Conservation (phyloP, 1,139 yeast species). For the Taiozyma sp. region DNA sequence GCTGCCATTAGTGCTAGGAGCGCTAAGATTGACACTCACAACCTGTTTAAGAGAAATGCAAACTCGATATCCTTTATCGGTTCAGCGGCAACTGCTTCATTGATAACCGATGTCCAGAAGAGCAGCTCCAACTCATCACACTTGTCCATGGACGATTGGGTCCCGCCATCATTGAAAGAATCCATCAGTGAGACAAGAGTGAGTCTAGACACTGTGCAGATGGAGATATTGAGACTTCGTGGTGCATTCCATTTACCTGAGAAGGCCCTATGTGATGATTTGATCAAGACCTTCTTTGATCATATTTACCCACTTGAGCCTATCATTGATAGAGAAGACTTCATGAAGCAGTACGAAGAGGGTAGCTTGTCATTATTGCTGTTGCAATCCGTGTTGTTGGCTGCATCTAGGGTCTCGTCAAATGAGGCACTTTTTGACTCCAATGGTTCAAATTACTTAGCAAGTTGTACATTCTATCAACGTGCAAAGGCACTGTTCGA, state of each 20-base stretch:
- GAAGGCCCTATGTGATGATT: conserved; percentile 52
- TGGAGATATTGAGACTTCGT: conserved; percentile 58
- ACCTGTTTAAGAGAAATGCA: conserved; percentile 12
- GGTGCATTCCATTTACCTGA: conserved; percentile 74
- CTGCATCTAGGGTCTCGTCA: conserved; percentile 60
- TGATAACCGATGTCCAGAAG: conserved; percentile 18
- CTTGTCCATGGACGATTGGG: conserved; percentile 28
- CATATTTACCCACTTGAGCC: conserved; percentile 70
- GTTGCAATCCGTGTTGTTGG: conserved; percentile 61
- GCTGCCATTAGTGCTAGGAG: conserved; percentile 24
- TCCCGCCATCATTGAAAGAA: conserved; percentile 29
- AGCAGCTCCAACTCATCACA: conserved; percentile 26
- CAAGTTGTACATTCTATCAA: conserved; percentile 62
- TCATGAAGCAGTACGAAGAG: conserved; percentile 52
- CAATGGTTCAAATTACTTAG: conserved; percentile 50
- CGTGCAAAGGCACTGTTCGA: conserved; percentile 77
- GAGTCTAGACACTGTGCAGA: conserved; percentile 51
- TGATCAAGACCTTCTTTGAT: conserved; percentile 58
- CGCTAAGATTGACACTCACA: conserved; percentile 21
- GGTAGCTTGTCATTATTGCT: conserved; percentile 67
- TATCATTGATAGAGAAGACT: conserved; percentile 57
- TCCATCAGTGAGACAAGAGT: conserved; percentile 20
- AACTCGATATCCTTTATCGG: conserved; percentile 19
- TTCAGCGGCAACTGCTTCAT: conserved; percentile 26
- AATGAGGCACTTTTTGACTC: conserved; percentile 54